Percentiles rank a stretch among this genome's conserved stretches.
Conservation (phyloP, 176 grass and related monocot genomes). For the Paspalum vaginatum region DNA sequence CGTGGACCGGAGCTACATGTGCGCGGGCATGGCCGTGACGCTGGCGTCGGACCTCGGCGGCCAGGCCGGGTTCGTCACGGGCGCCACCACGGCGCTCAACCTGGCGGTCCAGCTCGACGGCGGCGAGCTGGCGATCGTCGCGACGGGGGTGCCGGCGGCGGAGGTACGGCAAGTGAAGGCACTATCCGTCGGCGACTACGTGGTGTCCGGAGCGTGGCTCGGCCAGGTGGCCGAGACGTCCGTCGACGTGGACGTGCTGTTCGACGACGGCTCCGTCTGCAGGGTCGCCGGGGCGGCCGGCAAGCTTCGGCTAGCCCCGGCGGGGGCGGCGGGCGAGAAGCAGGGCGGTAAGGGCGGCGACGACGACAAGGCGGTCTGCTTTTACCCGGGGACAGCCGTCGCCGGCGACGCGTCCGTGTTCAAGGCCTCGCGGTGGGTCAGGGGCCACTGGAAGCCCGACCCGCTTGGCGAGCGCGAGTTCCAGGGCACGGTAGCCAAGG, state of each 20-base stretch:
- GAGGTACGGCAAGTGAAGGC: neutral
- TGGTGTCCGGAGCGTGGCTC: neutral
- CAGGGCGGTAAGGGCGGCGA: accelerated
- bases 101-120: neutral
- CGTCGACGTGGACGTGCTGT: neutral
- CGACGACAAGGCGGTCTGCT: accelerated
- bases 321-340: no score
- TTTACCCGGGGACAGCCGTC: neutral
- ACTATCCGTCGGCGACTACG: neutral
- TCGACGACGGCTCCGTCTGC: neutral
- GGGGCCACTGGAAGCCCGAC: neutral
- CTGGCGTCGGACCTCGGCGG: neutral
- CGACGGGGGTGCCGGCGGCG: neutral
- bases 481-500: slow-evolving; percentile 6
- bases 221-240: neutral
- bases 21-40: neutral
- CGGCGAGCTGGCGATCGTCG: neutral
- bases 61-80: slow-evolving; percentile 5
- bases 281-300: neutral
- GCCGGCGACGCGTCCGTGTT: neutral
- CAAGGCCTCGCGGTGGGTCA: neutral
- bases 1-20: neutral
- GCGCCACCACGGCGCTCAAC: neutral
- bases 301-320: neutral
- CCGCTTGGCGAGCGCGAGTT: no score